These are phyloP conservation scores for Cutaneotrichosporon daszewskae DNA, from an alignment of 1,284 basidiomycete species.

Conservation along the genomic window DNA sequence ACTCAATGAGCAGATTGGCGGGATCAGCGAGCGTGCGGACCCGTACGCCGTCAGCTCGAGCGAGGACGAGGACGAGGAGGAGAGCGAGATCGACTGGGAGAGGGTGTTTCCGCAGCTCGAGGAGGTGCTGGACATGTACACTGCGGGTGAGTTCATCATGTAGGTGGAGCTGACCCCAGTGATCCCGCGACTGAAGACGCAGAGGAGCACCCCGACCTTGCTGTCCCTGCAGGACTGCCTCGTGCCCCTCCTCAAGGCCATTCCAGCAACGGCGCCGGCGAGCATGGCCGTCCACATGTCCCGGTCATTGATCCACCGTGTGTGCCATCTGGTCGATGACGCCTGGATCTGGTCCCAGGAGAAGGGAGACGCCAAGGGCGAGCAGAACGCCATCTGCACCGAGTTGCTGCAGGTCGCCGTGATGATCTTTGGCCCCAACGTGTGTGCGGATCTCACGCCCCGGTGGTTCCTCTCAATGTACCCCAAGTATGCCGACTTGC, in stretches of 20 bases:
- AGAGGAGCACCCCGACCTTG: conserved; percentile 32
- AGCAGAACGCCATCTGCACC: conserved; percentile 33
- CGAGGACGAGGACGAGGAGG: conserved; percentile 21
- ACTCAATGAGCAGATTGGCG: conserved; percentile 22
- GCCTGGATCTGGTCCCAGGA: conserved; percentile 26
- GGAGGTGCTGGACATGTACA: conserved; percentile 49
- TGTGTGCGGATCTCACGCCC: conserved; percentile 21
- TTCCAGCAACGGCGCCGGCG: conserved; percentile 7
- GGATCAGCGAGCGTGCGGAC: conserved; percentile 26
- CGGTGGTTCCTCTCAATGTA: conserved; percentile 29
- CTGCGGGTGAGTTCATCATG: conserved; percentile 16
- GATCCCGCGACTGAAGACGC: conserved; percentile 22
- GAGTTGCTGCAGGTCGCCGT: conserved; percentile 23
- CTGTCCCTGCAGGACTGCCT: conserved; percentile 20
- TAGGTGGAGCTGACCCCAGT: conserved; percentile 11
- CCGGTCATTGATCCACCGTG: conserved; percentile 10
- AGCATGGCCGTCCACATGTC: conserved; percentile 15
- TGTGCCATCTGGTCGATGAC: conserved; percentile 16
- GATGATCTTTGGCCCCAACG: conserved; percentile 24
- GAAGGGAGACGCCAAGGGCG: conserved; percentile 29
- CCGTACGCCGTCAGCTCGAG: conserved; percentile 29
- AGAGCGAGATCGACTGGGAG: conserved; percentile 41
- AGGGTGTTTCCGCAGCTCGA: conserved; percentile 53
- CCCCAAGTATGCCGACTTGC: conserved; percentile 22
- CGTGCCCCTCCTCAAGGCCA: conserved; percentile 21